Evolutionary conservation across 257 asterid species (phyloP), one percentile per base, ranked within the genome.

Genomic region (Verbena officinalis): DNA sequence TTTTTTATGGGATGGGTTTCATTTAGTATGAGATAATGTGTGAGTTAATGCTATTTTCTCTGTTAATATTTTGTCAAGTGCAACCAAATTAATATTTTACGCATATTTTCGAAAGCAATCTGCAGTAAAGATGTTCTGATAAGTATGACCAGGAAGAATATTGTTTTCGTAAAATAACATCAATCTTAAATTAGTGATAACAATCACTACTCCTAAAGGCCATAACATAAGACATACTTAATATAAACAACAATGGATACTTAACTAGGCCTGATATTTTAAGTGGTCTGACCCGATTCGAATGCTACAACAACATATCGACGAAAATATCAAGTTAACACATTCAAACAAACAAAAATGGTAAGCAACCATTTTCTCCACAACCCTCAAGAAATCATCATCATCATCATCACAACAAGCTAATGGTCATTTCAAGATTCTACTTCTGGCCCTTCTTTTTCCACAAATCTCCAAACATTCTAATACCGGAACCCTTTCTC

Each of bases 401-500:
- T 16, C 50, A 44, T 9, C 20, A 38, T 7, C 8, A 30, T 38
- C 7, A 7, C 14, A 45, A n/a, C n/a, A 61, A n/a, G 7, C n/a
- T n/a, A n/a, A n/a, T n/a, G n/a, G n/a, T n/a, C n/a, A n/a, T 43
- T 17, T 71, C 65, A 50, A n/a, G 22, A 24, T 23, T 34, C 61
- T 74, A 84, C 68, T 94, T 94, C 58, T 84, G 90, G 50, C 95
- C 85, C 80, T 86, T 90, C 91, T 77, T 94, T 69, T 82, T 94
- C 98, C 96, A 94, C 67, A 93, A 69, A 24, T 93, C 97, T 56
- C 96, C 97, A 55, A 91, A 78, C 96, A 83, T 90, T 78, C 64
- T 80, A 19, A 88, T 84, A 33, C 96, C 65, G 5, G 74, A 78
- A 57, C 95, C 87, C 64, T 83, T 94, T 69, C 89, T 85, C 78